Percentiles rank a stretch among this genome's conserved stretches.
Evolutionary conservation across 176 grass and related monocot species (phyloP).

Genomic region (Oryza longistaminata): DNA sequence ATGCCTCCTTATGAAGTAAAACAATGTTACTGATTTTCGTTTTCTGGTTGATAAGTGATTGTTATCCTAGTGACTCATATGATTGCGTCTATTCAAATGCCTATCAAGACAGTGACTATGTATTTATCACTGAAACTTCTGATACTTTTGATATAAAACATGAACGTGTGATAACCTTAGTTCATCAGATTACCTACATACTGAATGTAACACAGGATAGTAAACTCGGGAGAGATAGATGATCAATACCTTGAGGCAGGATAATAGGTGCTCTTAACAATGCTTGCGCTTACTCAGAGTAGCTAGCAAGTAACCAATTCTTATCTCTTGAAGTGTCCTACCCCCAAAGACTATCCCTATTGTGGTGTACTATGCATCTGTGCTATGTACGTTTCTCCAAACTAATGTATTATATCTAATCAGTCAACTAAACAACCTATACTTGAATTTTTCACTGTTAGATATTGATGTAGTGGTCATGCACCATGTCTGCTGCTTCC

Average conservation of each 20-base stretch:
- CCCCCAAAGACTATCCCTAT: not conserved
- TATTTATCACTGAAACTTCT: too few species aligned
- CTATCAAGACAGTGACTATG: too few species aligned
- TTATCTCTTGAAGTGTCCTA: not conserved
- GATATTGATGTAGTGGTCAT: not conserved
- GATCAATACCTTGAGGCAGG: not conserved
- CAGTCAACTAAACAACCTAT: not conserved
- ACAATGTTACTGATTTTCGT: slow-evolving; percentile 9
- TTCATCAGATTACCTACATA: not conserved
- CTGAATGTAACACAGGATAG: not conserved
- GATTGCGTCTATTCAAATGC: not conserved
- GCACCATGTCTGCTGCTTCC: too few species aligned
- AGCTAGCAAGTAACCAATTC: not conserved
- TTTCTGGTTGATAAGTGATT: slow-evolving; percentile 1
- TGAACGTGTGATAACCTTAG: too few species aligned
- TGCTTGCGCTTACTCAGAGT: not conserved
- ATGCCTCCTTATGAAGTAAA: not conserved
- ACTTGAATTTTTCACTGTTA: not conserved
- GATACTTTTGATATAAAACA: too few species aligned
- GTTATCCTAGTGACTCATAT: not conserved
- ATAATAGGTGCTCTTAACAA: not conserved
- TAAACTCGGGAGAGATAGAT: not conserved
- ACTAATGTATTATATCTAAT: not conserved
- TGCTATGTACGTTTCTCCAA: not conserved
- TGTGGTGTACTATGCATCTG: not conserved